Evolutionary conservation across 768 basidiomycete genomes (phyloP), one percentile per base, ranked within the genome.

Genomic region (Kwoniella newhampshirensis): DNA sequence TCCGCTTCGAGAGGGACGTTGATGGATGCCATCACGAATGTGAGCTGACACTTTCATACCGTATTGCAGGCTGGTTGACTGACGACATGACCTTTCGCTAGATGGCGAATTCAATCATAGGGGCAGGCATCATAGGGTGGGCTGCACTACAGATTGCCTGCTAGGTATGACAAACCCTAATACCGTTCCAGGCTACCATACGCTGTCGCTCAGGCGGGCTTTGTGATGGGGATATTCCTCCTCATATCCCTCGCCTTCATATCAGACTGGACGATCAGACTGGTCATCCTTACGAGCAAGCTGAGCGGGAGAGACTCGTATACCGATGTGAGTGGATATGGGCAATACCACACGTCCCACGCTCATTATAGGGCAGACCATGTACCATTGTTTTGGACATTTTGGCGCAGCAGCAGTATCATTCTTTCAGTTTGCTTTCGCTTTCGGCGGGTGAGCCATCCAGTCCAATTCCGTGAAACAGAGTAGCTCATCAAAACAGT

Each of bases 361-460:
- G 37, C 35, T 50, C 52, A 54, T 40, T 42, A 57, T 30, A n/a
- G 28, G 30, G 18, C 18, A 50, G 57, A 87, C 96, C 52, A 94
- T 97, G 92, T 81, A 88, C 72, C 87, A 85, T 48, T 93, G 89
- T 76, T 99, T 93, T 76, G 96, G 96, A 6, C 76, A 83, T 12
- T 86, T 85, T 51, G 96, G 96, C n/a, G 84, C 91, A 49, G 89
- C 90, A 1, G 89, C 90, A 0, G 90, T 96, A 17, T 94, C 93
- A 0, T 87, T 97, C 75, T 98, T 99, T 73, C 96, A 98, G 74
- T 98, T 99, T 72, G 81, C 91, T 3, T 98, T 99, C 73, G 96
- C 96, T 7, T 96, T 96, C 63, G 96, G 96, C 68, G 93, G 91
- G 51, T 75, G 20, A 43, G 56, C n/a, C n/a, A n/a, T n/a, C n/a